Conservation (phyloP, 2,329 filamentous ascomycete genomes). For the Trichoderma brevicompactum region DNA sequence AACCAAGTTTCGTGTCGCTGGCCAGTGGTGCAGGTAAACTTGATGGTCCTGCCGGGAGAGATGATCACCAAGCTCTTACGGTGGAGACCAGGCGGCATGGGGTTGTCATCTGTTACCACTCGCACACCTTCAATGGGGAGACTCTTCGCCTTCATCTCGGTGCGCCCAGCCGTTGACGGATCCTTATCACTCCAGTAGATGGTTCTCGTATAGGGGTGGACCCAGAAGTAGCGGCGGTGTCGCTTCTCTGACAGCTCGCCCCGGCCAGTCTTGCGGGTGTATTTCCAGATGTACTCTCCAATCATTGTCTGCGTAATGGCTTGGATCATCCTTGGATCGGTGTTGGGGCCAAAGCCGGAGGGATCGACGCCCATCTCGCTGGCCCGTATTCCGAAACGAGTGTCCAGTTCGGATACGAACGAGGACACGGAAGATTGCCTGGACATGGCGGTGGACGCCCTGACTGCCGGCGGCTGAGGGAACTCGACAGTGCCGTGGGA, state of each 20-base stretch:
- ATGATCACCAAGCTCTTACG: slow-evolving; percentile 90
- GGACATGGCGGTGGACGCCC: slow-evolving; percentile 38
- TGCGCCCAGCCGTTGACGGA: slow-evolving; percentile 75
- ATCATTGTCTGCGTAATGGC: slow-evolving; percentile 99
- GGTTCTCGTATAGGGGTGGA: slow-evolving; percentile 95
- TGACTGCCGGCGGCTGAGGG: slow-evolving; percentile 50
- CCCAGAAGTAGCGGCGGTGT: slow-evolving; percentile 97
- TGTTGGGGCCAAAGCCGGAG: slow-evolving; percentile 68
- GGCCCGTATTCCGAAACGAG: slow-evolving; percentile 77
- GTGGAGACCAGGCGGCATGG: slow-evolving; percentile 91
- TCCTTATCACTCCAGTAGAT: slow-evolving; percentile 96
- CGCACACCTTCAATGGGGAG: slow-evolving; percentile 91
- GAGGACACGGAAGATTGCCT: slow-evolving; percentile 86
- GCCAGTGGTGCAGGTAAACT: slow-evolving; percentile 92
- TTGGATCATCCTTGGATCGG: slow-evolving; percentile 97
- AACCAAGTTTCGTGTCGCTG: slow-evolving; percentile 98
- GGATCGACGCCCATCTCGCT: slow-evolving; percentile 58
- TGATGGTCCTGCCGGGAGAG: slow-evolving; percentile 84
- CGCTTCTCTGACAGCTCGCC: slow-evolving; percentile 86
- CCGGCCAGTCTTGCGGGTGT: slow-evolving; percentile 91
- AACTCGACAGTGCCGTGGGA: slow-evolving; percentile 53
- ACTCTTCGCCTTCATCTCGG: slow-evolving; percentile 81
- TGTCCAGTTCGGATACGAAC: slow-evolving; percentile 91
- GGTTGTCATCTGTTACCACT: slow-evolving; percentile 92
- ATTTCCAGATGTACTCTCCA: slow-evolving; percentile 98